Evolutionary conservation across 2,329 filamentous ascomycete genomes (phyloP), one percentile per base, ranked within the genome.

Genomic region (Penicillium sp.): DNA sequence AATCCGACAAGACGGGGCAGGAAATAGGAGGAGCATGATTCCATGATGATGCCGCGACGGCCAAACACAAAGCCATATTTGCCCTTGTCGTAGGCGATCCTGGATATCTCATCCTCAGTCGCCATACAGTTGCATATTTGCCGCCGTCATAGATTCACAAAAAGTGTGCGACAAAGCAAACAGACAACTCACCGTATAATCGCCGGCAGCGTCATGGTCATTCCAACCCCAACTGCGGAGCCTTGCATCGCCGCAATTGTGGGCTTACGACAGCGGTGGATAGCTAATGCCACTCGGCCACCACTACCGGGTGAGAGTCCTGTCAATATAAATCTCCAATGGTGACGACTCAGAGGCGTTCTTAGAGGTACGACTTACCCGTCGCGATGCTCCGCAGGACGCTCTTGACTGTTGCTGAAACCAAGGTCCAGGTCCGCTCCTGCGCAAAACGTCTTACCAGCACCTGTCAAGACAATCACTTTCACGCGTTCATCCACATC

Each of bases 41-140:
- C 86, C 79, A 86, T 84, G 50, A 81, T 75, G 59, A 90, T 75
- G 1, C 85, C 86, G 38, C 85, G 76, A 26, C 84, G 78, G 25
- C 78, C 76, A 65, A 90, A 90, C 13, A 88, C 84, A 62, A 89
- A 87, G 45, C 85, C 86, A 53, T 89, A 78, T 61, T 85, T 85
- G 2, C 84, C 82, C 9, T 71, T 67, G 36, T 69, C 63, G 54
- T 78, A 80, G 36, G 73, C 80, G 52, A 84, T 69, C 37, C 79
- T 66, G 13, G n/a, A 2, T 18, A 18, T 18, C n/a, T 18, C 18
- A 18, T 18, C 18, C 3, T 18, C 18, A 18, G 18, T 18, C 18
- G 18, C 18, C 18, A 18, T 18, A 18, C 18, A 18, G 18, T 18
- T 18, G 18, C 18, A 18, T 18, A 18, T 18, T 18, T 18, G 18